phyloP scores from a whole-genome alignment of 2,329 filamentous ascomycete species.

The Penicillium thymicola region DNA sequence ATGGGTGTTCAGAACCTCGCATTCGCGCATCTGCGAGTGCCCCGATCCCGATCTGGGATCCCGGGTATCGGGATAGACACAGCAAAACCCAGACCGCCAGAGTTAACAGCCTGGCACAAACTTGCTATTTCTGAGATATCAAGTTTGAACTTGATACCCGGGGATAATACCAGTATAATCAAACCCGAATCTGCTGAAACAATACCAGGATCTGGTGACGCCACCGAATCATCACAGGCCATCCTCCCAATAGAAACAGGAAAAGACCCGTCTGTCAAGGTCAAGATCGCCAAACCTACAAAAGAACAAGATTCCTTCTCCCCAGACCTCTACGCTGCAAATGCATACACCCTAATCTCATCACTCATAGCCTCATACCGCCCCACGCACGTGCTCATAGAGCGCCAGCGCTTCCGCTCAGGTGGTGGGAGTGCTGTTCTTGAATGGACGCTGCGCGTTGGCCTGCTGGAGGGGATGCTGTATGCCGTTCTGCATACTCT shows the following conservation, averaged over 20 bases:
- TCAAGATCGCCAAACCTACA: background rate
- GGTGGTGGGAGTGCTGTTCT: constrained; percentile 63
- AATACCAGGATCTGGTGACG: background rate
- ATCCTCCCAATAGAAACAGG: background rate
- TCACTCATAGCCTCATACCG: constrained; percentile 49
- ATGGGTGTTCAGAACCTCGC: constrained; percentile 82
- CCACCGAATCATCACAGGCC: background rate
- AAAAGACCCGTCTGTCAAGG: background rate
- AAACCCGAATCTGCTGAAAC: background rate
- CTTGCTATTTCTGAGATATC: constrained; percentile 33
- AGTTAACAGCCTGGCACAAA: constrained; percentile 43
- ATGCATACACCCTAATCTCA: constrained; percentile 55
- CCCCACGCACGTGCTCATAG: constrained; percentile 70
- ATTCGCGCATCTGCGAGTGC: constrained; percentile 59
- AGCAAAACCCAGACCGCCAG: background rate
- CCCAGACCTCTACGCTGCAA: constrained; percentile 52
- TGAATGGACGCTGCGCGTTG: constrained; percentile 81
- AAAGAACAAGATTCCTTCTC: constrained; percentile 43
- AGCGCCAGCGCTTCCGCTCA: constrained; percentile 62
- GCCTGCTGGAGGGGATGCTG: constrained; percentile 77
- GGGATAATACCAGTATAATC: background rate
- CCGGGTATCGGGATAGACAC: background rate
- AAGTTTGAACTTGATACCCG: constrained; percentile 1
- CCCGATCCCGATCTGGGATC: constrained; percentile 6
- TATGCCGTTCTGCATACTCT: constrained; percentile 66